Evolutionary conservation across 345 rosid species (phyloP), one percentile per base, ranked within the genome.

Genomic region (Melaleuca quinquenervia): DNA sequence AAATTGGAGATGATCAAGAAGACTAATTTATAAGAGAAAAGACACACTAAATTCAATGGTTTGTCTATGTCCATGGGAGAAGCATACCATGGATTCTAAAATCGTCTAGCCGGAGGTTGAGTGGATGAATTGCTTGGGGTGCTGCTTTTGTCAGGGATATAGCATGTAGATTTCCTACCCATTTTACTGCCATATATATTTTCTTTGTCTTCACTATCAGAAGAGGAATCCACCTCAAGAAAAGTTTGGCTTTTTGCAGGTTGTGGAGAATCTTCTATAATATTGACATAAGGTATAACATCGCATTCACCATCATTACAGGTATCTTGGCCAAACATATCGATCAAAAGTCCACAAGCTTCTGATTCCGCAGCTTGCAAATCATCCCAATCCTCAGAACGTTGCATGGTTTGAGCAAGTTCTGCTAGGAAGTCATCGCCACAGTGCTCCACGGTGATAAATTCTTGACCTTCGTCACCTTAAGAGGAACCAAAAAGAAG

Each of bases 341-440:
- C 88, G 76, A 85, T 90, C 86, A 96, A 89, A 86, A 94, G 87
- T 84, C 98, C 98, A 85, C 95, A 95, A 83, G 95, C 95, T 88
- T 96, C 97, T 5, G 95, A 89, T 87, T 96, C 98, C 36, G 91
- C 44, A 45, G 92, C 92, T 83, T 91, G 93, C 53, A 93, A 85
- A 87, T 96, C 98, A 92, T 94, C 98, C 98, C 99, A 97, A 76
- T 97, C 98, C 95, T 97, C 98, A 3, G 82, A 84, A 75, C 92
- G 96, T 87, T 88, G 89, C 91, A 94, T 91, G 18, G 90, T 92
- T 90, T 94, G 98, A 84, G 98, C 99, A 74, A 97, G 86, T 60
- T 95, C 92, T 21, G 93, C 95, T 16, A 97, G 89, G 91, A 96
- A 96, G 89, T 97, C 98, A 87, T 97, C 96, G 24, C 97, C 99